Conservation (phyloP, 2,329 filamentous ascomycete species). For the Colletotrichum sp. region DNA sequence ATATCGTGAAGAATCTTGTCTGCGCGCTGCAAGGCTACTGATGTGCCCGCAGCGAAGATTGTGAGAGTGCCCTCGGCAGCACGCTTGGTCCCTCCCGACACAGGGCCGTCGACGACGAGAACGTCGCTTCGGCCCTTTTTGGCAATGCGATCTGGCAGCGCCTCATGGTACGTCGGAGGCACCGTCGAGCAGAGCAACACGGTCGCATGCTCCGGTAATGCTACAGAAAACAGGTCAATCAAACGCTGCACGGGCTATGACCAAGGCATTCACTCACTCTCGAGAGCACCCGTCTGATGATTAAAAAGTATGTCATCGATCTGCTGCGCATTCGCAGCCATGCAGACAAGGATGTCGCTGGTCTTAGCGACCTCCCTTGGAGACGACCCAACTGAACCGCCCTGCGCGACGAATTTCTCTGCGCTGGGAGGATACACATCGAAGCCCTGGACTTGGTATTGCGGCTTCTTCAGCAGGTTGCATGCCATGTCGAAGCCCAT, state of each 20-base stretch:
- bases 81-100: constrained; percentile 72
- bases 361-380: constrained; percentile 30
- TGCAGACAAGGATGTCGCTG: constrained; percentile 36
- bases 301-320: constrained; percentile 36
- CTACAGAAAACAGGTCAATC: background rate
- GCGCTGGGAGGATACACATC: constrained; percentile 33
- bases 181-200: constrained; percentile 39
- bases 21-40: constrained; percentile 54
- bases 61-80: constrained; percentile 74
- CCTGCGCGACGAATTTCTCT: constrained; percentile 30
- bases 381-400: constrained; percentile 22
- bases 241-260: background rate
- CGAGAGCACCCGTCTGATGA: constrained; percentile 26
- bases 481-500: constrained; percentile 43
- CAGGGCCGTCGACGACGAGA: constrained; percentile 72
- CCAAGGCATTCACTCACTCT: background rate
- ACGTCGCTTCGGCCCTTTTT: constrained; percentile 14
- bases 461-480: constrained; percentile 32
- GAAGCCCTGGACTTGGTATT: constrained; percentile 34
- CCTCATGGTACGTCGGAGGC: constrained; percentile 30
- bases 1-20: constrained; percentile 60
- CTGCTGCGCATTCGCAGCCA: constrained; percentile 40
- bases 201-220: constrained; percentile 15
- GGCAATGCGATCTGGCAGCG: constrained; percentile 8
- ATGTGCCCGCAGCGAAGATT: constrained; percentile 64